phyloP scores from a whole-genome alignment of 1,284 basidiomycete genomes.

The Moesziomyces sp. region DNA sequence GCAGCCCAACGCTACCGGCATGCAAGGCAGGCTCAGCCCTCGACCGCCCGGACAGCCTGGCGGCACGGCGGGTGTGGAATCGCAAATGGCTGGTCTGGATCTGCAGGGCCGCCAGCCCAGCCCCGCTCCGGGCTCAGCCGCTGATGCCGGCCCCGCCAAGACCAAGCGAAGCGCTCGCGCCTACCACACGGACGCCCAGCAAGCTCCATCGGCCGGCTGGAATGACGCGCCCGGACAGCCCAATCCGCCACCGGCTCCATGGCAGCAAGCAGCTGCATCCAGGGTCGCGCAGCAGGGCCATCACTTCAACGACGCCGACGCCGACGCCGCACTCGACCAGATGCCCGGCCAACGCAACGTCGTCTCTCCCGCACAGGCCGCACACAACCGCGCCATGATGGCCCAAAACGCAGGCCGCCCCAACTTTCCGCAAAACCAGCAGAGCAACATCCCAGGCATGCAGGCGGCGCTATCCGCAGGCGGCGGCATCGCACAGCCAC shows the following conservation, averaged over 20 bases:
- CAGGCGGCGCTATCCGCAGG: constrained; percentile 34
- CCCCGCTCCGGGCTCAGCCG: constrained; percentile 16
- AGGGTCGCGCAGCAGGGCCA: constrained; percentile 51
- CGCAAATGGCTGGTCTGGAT: constrained; percentile 51
- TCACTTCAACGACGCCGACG: constrained; percentile 34
- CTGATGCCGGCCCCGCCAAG: constrained; percentile 47
- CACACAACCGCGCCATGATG: constrained; percentile 61
- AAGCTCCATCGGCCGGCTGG: constrained; percentile 47
- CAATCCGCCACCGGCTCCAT: constrained; percentile 54
- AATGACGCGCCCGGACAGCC: constrained; percentile 61
- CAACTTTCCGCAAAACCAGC: constrained; percentile 35
- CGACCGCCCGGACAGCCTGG: constrained; percentile 32
- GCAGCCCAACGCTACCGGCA: constrained; percentile 13
- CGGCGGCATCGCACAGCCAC: constrained; percentile 65
- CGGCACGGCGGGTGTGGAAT: constrained; percentile 15
- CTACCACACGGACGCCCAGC: constrained; percentile 63
- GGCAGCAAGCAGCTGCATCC: constrained; percentile 62
- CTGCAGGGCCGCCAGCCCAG: constrained; percentile 35
- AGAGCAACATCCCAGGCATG: constrained; percentile 38
- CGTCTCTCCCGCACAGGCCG: constrained; percentile 57
- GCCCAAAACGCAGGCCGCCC: constrained; percentile 19
- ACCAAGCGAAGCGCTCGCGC: constrained; percentile 66
- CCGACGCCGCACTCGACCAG: constrained; percentile 62
- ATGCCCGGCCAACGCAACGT: constrained; percentile 64
- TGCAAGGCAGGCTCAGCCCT: constrained; percentile 40